Conservation (phyloP, 768 basidiomycete genomes). For the Phaeolepiota aurea region DNA sequence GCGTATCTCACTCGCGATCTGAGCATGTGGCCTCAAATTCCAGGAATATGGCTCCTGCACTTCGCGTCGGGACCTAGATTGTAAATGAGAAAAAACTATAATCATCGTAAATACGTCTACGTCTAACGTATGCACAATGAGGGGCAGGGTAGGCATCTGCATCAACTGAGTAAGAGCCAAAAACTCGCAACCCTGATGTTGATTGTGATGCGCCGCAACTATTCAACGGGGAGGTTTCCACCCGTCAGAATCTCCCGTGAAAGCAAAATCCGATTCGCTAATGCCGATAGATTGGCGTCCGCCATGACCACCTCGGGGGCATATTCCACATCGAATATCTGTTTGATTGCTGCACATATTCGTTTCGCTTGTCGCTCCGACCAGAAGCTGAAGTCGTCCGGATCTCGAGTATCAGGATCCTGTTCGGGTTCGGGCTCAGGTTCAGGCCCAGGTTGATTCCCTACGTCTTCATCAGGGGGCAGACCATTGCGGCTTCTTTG, state of each 20-base stretch:
- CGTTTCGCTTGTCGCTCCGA: slow-evolving; percentile 83
- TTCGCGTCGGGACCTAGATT: too few species aligned
- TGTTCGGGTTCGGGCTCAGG: slow-evolving; percentile 8
- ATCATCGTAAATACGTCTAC: too few species aligned
- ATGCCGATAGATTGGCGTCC: slow-evolving; percentile 82
- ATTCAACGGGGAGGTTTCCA: not conserved
- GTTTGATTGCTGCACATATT: slow-evolving; percentile 71
- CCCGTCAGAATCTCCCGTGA: slow-evolving; percentile 51
- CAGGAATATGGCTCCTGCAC: too few species aligned
- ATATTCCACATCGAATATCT: slow-evolving; percentile 85
- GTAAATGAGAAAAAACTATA: too few species aligned
- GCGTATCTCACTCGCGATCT: too few species aligned
- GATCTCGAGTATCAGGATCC: slow-evolving; percentile 46
- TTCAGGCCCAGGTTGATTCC: too few species aligned
- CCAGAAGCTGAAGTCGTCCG: slow-evolving; percentile 95
- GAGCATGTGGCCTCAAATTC: too few species aligned
- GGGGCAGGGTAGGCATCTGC: too few species aligned
- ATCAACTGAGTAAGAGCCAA: too few species aligned
- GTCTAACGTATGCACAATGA: too few species aligned
- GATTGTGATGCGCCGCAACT: too few species aligned
- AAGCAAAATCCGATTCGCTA: slow-evolving; percentile 78
- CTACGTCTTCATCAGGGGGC: not conserved
- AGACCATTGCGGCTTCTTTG: not conserved
- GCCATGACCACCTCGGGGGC: slow-evolving; percentile 86
- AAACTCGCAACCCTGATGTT: too few species aligned